phyloP scores from a whole-genome alignment of 345 rosid genomes.

The Euphorbia lathyris region DNA sequence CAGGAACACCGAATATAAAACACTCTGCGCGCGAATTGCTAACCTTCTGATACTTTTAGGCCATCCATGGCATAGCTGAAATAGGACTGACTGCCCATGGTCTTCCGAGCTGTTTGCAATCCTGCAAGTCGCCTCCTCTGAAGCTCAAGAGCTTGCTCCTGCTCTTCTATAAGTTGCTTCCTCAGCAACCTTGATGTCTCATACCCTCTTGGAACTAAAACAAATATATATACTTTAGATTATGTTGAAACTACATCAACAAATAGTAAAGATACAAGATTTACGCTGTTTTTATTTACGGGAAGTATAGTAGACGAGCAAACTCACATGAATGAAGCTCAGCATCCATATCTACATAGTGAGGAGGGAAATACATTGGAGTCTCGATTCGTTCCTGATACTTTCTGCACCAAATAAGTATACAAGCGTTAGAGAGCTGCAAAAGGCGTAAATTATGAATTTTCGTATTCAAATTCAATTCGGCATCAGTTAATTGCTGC shows the following conservation, averaged over 20 bases:
- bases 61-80: slow-evolving; percentile 35
- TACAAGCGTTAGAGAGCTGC: neutral
- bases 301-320: neutral
- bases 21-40: neutral
- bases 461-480: neutral
- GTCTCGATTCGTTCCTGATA: slow-evolving; percentile 44
- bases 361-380: slow-evolving; percentile 32
- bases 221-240: neutral
- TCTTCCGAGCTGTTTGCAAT: slow-evolving; percentile 32
- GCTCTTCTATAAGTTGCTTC: slow-evolving; percentile 46
- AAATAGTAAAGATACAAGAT: neutral
- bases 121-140: slow-evolving; percentile 39
- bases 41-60: slow-evolving; percentile 39
- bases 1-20: neutral
- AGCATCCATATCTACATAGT: slow-evolving; percentile 39
- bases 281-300: neutral
- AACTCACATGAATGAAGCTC: slow-evolving; percentile 52
- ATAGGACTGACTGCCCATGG: slow-evolving; percentile 26
- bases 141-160: slow-evolving; percentile 37
- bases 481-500: too few species aligned
- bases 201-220: slow-evolving; percentile 45
- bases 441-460: neutral
- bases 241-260: neutral
- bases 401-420: slow-evolving; percentile 32
- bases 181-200: slow-evolving; percentile 41